phyloP scores from a whole-genome alignment of 176 grass and related monocot species.

The Tuctoria greenei region DNA sequence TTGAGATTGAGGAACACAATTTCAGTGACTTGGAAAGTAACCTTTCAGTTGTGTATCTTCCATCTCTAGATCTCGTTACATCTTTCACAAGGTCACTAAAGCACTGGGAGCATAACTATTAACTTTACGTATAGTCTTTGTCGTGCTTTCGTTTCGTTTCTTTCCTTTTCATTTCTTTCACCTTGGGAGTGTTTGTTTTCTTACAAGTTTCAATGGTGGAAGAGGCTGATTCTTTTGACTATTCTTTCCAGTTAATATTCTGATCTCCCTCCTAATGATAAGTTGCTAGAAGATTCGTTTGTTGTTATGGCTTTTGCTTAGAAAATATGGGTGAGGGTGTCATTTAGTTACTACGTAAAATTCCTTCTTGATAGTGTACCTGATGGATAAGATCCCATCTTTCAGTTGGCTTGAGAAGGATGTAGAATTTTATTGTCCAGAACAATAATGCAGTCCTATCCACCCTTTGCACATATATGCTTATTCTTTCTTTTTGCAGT shows the following conservation, averaged over 20 bases:
- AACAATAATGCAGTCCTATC: not conserved
- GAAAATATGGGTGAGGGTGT: not conserved
- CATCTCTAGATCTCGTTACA: not conserved
- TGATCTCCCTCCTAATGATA: not conserved
- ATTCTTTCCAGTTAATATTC: not conserved
- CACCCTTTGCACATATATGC: conserved; percentile 33
- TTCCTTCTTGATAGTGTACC: not conserved
- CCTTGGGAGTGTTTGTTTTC: not conserved
- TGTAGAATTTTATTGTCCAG: conserved; percentile 18
- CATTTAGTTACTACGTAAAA: not conserved
- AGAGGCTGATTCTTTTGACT: not conserved
- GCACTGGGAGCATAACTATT: not conserved
- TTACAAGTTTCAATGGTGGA: not conserved
- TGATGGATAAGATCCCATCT: conserved; percentile 24
- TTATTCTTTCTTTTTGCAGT: conserved; percentile 17
- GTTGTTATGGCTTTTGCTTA: not conserved
- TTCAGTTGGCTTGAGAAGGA: conserved; percentile 24
- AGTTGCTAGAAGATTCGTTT: not conserved
- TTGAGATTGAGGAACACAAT: not conserved
- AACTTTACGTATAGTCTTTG: not conserved
- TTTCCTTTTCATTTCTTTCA: not conserved
- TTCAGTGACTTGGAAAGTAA: not conserved
- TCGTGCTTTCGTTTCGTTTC: not conserved
- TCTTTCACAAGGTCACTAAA: not conserved
- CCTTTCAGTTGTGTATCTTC: not conserved